Evolutionary conservation across 2,329 filamentous ascomycete species (phyloP), one percentile per base, ranked within the genome.

Genomic region (Curvularia verruculosa): DNA sequence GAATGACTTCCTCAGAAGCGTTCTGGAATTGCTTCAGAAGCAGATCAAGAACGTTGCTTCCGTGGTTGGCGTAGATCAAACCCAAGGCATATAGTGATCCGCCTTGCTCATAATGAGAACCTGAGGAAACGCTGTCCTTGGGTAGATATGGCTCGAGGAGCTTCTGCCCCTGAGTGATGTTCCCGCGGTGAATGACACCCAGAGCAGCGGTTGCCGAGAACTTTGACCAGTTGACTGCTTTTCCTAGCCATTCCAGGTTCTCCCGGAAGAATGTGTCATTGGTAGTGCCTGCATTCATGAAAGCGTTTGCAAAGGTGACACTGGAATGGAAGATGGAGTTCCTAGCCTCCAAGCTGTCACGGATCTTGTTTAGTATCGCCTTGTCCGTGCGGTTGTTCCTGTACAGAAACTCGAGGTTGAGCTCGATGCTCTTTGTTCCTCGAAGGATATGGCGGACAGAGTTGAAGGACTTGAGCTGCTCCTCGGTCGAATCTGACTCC

Each of bases 211-310:
- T 99, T 13, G 95, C 95, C 0, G 95, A 97, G 76, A 99, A 99
- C 76, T 99, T 99, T 59, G 93, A 97, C 95, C 95, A 99, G 81
- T 99, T 99, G 46, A 98, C 92, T 24, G 95, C 95, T 82, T 98
- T 99, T 59, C 94, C 93, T 3, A 99, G 81, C 95, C 95, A 99
- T 65, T 99, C 95, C 23, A 99, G 80, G 74, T 99, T 99, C 72
- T 98, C 92, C 7, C 96, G 87, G 86, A 99, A 98, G 81, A 99
- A 99, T 72, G 94, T 96, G 79, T 99, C 95, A 69, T 96, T 95
- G 0, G 94, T 97, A 0, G 95, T 99, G 57, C 95, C 96, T 52
- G 96, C 93, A 75, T 99, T 96, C 95, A 99, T 99, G 76, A 99
- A 98, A 10, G 93, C 95, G 71, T 98, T 98, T 72, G 94, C 95